Evolutionary conservation across 192 early-diverging fungal species (phyloP), one percentile per base, ranked within the genome.

Genomic region (Coemansia sp.): DNA sequence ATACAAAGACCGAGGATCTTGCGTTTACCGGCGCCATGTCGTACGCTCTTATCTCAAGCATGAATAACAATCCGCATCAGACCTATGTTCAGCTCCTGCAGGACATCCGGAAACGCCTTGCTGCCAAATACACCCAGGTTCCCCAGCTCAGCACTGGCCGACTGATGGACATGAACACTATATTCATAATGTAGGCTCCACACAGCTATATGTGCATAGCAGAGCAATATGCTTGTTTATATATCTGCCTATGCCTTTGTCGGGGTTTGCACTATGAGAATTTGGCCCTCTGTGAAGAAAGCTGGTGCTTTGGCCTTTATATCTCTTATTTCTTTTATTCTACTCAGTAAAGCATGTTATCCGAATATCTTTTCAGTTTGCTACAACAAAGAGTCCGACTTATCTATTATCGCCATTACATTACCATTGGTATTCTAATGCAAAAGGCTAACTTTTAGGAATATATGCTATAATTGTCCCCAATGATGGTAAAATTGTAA

Each of bases 71-170:
- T 40, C 87, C 76, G 1, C 64, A 82, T 18, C 84, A 90, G 66
- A 85, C 87, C 9, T 95, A 92, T 67, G 80, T 88, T 13, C 78
- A 92, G 76, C 64, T 95, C 8, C 73, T 95, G 51, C 87, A 88
- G 66, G 83, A 74, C 36, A 82, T 94, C 47, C 86, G 92, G 55
- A 76, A 78, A 4, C 87, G 91, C 55, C 77, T 96, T 66, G 59
- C 71, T 7, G 68, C 62, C 21, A 81, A 83, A 41, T 94, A 93
- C 67, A 74, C 69, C 8, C 93, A 96, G 76, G 86, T 91, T 68
- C 94, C 94, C 11, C 94, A 96, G 76, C 83, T 96, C 52, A 87
- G 85, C 61, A 84, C 87, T 13, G 88, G 88, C n/a, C 80, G 84
- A 15, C 68, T 78, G 39, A 86, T 90, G 80, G 85, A 91, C 73